Percentiles rank a stretch among this genome's conserved stretches.
Conservation (phyloP, 2,329 filamentous ascomycete species). For the Trichoderma koningiopsis region DNA sequence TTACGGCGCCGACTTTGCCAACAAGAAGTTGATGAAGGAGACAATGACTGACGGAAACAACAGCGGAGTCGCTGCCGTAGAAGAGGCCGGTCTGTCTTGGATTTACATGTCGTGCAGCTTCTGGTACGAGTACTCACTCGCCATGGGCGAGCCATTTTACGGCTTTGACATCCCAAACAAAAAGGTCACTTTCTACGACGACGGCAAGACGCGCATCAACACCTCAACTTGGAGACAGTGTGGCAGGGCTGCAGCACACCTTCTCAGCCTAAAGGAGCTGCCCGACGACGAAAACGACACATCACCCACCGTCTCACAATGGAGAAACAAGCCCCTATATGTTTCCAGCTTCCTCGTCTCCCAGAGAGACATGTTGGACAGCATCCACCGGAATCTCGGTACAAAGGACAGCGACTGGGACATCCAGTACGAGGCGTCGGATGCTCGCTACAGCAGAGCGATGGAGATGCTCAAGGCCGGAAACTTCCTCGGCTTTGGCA, state of each 20-base stretch:
- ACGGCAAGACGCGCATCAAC: conserved; percentile 58
- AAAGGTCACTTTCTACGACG: conserved; percentile 53
- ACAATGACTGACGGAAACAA: conserved; percentile 31
- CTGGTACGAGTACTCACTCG: conserved; percentile 58
- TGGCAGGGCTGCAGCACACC: conserved; percentile 55
- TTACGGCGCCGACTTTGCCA: conserved; percentile 40
- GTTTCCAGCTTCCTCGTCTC: conserved; percentile 59
- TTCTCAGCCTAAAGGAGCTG: conserved; percentile 50
- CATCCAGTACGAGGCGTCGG: conserved; percentile 50
- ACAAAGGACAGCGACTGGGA: conserved; percentile 63
- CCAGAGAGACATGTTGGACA: conserved; percentile 67
- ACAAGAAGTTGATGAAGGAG: conserved; percentile 37
- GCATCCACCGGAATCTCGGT: conserved; percentile 59
- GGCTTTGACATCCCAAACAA: conserved; percentile 54
- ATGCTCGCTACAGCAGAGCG: conserved; percentile 50
- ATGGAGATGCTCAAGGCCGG: conserved; percentile 47
- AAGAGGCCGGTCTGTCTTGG: conserved; percentile 44
- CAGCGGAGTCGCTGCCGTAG: conserved; percentile 18
- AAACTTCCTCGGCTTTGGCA: conserved; percentile 45
- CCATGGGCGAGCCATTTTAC: conserved; percentile 42
- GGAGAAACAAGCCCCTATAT: conserved; percentile 51
- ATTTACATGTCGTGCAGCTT: conserved; percentile 56
- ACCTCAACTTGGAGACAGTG: conserved; percentile 62
- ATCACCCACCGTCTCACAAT: conserved; percentile 43
- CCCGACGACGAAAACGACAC: conserved; percentile 43